A percentile compares a stretch with the other conserved stretches of the same genome.
Conservation (phyloP, 225 moss, liverwort and hornwort species). For the Physcomitrellopsis africana region DNA sequence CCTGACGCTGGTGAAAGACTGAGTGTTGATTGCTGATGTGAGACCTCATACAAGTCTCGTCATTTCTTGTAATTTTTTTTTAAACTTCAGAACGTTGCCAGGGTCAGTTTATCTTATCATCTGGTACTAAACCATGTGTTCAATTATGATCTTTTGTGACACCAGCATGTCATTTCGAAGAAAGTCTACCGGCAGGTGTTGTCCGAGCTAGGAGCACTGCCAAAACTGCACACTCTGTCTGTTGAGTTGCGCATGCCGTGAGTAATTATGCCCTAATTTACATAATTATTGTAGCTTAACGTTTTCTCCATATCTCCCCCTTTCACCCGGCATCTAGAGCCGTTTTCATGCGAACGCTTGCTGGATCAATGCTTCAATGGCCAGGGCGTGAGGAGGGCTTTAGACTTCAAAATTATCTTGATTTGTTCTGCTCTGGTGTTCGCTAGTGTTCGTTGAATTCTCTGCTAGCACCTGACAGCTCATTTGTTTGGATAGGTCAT, state of each 20-base stretch:
- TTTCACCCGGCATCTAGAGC: background rate
- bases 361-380: background rate
- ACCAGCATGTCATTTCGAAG: constrained; percentile 70
- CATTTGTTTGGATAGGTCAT: constrained; percentile 54
- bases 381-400: background rate
- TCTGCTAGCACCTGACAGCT: constrained; percentile 27
- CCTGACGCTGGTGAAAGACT: constrained; percentile 6
- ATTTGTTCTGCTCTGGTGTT: constrained; percentile 7
- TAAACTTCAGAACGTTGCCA: constrained; percentile 11
- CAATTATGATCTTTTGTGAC: constrained; percentile 23
- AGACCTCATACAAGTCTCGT: constrained; percentile 1
- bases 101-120: background rate
- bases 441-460: background rate
- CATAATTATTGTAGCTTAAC: background rate
- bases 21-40: constrained; percentile 4
- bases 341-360: constrained; percentile 1
- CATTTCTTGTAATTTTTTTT: constrained; percentile 3
- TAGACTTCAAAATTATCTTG: background rate
- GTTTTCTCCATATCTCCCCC: background rate
- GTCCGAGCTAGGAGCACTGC: constrained; percentile 73
- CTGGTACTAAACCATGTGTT: constrained; percentile 11
- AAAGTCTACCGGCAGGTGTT: constrained; percentile 60
- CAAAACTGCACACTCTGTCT: constrained; percentile 72
- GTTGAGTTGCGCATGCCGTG: constrained; percentile 88
- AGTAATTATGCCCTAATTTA: constrained; percentile 25